A percentile compares a stretch with the other conserved stretches of the same genome.
These are phyloP conservation scores for Salix dunnii DNA, from an alignment of 345 rosid species.

Conservation along the genomic window DNA sequence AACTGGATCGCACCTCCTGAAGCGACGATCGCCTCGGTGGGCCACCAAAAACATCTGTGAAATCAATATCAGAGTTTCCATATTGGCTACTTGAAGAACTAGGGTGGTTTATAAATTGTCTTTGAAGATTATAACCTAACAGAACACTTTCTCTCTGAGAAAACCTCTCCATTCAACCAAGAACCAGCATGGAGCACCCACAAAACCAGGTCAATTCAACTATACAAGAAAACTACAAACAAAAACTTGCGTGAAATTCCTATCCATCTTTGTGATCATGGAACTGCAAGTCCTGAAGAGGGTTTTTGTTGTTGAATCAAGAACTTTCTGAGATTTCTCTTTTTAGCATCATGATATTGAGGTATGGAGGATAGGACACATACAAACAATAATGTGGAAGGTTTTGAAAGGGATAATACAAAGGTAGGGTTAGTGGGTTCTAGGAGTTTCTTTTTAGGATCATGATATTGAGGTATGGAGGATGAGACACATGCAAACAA, in stretches of 20 bases:
- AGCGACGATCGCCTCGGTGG: conserved; percentile 59
- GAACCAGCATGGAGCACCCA: neutral
- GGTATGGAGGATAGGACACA: neutral
- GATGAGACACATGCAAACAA: neutral
- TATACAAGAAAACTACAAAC: neutral
- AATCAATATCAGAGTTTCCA: conserved; percentile 58
- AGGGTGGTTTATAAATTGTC: conserved; percentile 17
- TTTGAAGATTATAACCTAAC: conserved; percentile 27
- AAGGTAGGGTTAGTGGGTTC: conserved; percentile 6
- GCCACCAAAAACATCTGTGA: conserved; percentile 81
- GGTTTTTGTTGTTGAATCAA: neutral
- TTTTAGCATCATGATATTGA: conserved; percentile 3
- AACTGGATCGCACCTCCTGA: conserved; percentile 46
- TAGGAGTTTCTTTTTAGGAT: no score
- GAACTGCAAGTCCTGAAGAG: neutral
- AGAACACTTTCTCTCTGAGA: conserved; percentile 39
- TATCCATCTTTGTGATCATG: neutral
- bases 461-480: conserved; percentile 1
- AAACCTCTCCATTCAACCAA: conserved; percentile 27
- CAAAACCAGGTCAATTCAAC: neutral
- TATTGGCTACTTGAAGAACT: conserved; percentile 7
- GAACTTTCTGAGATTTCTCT: neutral
- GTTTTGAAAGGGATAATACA: conserved; percentile 19
- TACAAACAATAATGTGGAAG: neutral
- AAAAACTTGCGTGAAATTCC: conserved; percentile 32